Percentiles rank a stretch among this genome's conserved stretches.
phyloP scores from a whole-genome alignment of 495 filamentous ascomycete species.

The Wilcoxina mikolae region DNA sequence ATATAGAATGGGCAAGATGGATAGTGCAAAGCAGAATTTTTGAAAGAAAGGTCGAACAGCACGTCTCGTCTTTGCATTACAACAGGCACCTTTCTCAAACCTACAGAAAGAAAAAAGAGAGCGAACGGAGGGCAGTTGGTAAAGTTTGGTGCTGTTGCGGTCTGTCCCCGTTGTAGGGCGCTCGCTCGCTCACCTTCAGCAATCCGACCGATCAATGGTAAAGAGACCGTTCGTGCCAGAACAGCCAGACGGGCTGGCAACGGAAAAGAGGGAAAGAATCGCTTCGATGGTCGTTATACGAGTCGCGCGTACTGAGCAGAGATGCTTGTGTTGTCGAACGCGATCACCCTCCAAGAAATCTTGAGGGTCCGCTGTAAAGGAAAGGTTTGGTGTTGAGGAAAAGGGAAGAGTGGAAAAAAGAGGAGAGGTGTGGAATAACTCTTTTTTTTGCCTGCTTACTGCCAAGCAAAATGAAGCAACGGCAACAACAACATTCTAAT shows the following conservation, averaged over 20 bases:
- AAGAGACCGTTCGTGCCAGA: slow-evolving; percentile 27
- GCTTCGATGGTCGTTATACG: slow-evolving; percentile 21
- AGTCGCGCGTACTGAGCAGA: slow-evolving; percentile 24
- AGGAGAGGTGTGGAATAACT: slow-evolving; percentile 7
- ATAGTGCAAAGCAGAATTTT: too few relatives aligned
- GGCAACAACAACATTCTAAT: too few relatives aligned
- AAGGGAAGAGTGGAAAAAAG: slow-evolving; percentile 16
- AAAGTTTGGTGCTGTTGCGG: too few relatives aligned
- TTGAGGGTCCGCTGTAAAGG: slow-evolving; percentile 27
- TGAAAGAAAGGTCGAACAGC: too few relatives aligned
- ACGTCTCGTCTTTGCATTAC: too few relatives aligned
- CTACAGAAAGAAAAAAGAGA: too few relatives aligned
- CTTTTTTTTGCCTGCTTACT: not conserved
- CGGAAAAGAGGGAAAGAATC: slow-evolving; percentile 29
- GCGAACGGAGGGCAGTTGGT: too few relatives aligned
- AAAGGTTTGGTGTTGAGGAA: slow-evolving; percentile 20
- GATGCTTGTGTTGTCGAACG: slow-evolving; percentile 26
- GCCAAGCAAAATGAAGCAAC: not conserved
- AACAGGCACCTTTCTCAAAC: too few relatives aligned
- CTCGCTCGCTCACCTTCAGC: slow-evolving; percentile 3
- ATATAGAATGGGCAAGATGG: too few relatives aligned
- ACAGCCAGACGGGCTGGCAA: slow-evolving; percentile 30
- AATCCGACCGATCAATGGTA: not conserved
- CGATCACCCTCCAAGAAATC: slow-evolving; percentile 28
- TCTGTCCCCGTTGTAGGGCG: too few relatives aligned